Conservation (phyloP, 2,329 filamentous ascomycete genomes). For the Beauveria rudraprayagi region DNA sequence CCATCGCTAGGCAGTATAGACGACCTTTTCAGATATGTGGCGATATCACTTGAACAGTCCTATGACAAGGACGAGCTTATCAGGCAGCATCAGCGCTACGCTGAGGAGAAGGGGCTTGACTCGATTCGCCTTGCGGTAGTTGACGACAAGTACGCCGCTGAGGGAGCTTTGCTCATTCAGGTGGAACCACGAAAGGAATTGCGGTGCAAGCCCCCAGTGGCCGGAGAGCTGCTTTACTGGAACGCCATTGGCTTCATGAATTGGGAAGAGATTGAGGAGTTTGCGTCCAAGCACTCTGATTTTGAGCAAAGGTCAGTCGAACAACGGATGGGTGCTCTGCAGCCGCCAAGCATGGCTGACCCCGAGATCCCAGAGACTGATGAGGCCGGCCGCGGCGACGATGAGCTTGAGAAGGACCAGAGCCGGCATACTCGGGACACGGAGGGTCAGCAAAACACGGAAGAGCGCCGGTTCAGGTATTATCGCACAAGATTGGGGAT, state of each 20-base stretch:
- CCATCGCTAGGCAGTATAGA: background rate
- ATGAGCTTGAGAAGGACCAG: too few species aligned
- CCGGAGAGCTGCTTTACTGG: slow-evolving; percentile 8
- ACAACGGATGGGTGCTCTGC: background rate
- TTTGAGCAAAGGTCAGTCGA: background rate
- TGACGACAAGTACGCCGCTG: background rate
- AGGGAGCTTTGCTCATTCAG: slow-evolving; percentile 3
- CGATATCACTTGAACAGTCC: background rate
- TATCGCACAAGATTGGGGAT: too few species aligned
- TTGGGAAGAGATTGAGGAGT: slow-evolving; percentile 4
- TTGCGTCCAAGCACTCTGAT: background rate
- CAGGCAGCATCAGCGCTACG: background rate
- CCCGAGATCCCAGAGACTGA: too few species aligned
- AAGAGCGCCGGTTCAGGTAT: too few species aligned
- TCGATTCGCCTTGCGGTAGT: background rate
- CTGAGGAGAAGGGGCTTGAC: background rate
- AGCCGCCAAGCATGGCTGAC: too few species aligned
- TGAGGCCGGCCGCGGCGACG: too few species aligned
- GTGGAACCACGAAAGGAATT: slow-evolving; percentile 1
- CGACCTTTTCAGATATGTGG: background rate
- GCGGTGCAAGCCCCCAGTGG: slow-evolving; percentile 5
- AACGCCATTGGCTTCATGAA: slow-evolving; percentile 6
- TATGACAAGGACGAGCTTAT: background rate
- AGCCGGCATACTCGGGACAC: too few species aligned
- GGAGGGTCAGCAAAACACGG: too few species aligned